Evolutionary conservation across 129 eudicot species (phyloP).

Genomic region (Silybum marianum): DNA sequence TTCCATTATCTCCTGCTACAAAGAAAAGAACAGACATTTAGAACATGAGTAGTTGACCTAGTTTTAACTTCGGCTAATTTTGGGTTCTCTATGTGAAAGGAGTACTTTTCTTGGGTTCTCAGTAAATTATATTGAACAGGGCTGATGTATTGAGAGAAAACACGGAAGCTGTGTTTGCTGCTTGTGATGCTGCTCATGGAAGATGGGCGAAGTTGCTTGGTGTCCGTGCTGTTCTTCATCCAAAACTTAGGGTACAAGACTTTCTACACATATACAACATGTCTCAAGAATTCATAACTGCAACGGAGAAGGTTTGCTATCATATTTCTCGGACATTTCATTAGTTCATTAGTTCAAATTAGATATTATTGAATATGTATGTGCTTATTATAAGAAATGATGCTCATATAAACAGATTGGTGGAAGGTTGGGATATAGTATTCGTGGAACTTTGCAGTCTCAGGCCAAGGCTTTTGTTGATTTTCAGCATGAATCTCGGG

Average conservation of each 20-base stretch:
- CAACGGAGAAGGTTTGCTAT: slow-evolving; percentile 80
- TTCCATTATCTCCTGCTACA: not conserved
- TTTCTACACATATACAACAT: slow-evolving; percentile 72
- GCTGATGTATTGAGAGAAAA: slow-evolving; percentile 95
- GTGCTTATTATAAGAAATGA: slow-evolving; percentile 28
- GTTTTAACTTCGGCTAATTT: not conserved
- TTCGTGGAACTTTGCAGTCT: slow-evolving; percentile 94
- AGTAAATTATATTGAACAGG: slow-evolving; percentile 34
- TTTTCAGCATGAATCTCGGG: slow-evolving; percentile 92
- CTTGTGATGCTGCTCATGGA: slow-evolving; percentile 96
- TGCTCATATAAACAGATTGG: slow-evolving; percentile 78
- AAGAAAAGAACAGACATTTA: not conserved
- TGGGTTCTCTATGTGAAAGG: not conserved
- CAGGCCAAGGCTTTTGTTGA: slow-evolving; percentile 96
- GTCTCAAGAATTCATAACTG: slow-evolving; percentile 83
- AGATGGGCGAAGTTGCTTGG: slow-evolving; percentile 99
- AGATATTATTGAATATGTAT: slow-evolving; percentile 8
- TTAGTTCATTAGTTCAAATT: not conserved
- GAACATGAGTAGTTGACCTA: not conserved
- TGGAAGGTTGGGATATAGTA: slow-evolving; percentile 99
- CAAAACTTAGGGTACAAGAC: slow-evolving; percentile 73
- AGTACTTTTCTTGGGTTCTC: not conserved
- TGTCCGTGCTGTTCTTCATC: slow-evolving; percentile 90
- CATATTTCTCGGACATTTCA: not conserved
- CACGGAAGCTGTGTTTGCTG: slow-evolving; percentile 91